Evolutionary conservation across 176 grass and related monocot genomes (phyloP).

Genomic region (Oropetium thomaeum): DNA sequence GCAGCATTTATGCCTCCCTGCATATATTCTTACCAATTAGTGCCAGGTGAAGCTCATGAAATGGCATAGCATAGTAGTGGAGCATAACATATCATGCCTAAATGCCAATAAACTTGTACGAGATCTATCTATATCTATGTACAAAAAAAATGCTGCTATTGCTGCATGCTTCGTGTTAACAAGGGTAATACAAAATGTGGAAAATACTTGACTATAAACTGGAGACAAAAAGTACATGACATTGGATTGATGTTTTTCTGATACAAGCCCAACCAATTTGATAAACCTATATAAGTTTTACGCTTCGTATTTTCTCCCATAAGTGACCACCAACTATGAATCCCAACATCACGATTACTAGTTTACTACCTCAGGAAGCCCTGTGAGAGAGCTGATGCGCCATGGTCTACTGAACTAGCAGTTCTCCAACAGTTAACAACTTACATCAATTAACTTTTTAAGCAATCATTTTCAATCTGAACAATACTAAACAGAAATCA

Average conservation of each 20-base stretch:
- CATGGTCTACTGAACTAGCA: neutral
- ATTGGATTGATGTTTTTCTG: neutral
- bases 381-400: neutral
- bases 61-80: neutral
- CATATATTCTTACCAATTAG: slow-evolving; percentile 5
- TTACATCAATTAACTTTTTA: neutral
- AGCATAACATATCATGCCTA: neutral
- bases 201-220: neutral
- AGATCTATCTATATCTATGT: neutral
- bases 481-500: neutral
- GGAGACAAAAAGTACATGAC: neutral
- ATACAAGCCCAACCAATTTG: neutral
- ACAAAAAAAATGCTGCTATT: neutral
- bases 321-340: neutral
- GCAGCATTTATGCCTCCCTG: slow-evolving; percentile 98
- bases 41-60: neutral
- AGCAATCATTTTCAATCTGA: neutral
- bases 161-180: neutral
- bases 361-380: neutral
- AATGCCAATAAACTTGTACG: neutral
- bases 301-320: neutral
- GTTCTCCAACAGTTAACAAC: neutral
- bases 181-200: neutral
- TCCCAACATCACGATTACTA: neutral
- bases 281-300: neutral